A percentile compares a stretch with the other conserved stretches of the same genome.
These are phyloP conservation scores for Sergeia podlipaevii DNA, from an alignment of 208 protist genomes.

Conservation along the genomic window DNA sequence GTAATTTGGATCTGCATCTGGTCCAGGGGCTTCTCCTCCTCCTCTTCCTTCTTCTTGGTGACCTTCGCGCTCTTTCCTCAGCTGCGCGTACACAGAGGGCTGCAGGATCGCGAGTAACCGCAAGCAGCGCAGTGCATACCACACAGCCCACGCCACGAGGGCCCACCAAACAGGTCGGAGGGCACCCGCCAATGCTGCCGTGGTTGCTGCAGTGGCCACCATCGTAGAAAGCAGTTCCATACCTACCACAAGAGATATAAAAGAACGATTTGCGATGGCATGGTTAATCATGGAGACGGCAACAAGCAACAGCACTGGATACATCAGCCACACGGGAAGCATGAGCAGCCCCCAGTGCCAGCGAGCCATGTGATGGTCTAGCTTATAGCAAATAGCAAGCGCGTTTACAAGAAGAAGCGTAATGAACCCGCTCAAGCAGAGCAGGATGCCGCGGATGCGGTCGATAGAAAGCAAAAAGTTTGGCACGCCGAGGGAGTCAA, in stretches of 20 bases:
- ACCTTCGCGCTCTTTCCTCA: conserved; percentile 6
- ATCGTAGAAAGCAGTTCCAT: conserved; percentile 11
- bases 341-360: conserved; percentile 23
- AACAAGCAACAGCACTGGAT: conserved; percentile 20
- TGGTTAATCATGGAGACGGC: conserved; percentile 15
- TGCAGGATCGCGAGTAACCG: conserved; percentile 22
- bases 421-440: not conserved
- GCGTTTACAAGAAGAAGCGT: conserved; percentile 6
- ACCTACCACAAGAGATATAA: conserved; percentile 18
- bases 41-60: not conserved
- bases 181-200: conserved; percentile 32
- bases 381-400: conserved; percentile 19
- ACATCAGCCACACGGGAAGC: conserved; percentile 31
- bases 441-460: conserved; percentile 6
- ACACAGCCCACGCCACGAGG: conserved; percentile 25
- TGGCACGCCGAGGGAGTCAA: conserved; percentile 31
- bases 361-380: conserved; percentile 8
- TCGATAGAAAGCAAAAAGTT: conserved; percentile 15
- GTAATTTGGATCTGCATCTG: no score
- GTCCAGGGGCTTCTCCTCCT: no score
- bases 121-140: conserved; percentile 25
- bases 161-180: conserved; percentile 15
- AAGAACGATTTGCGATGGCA: conserved; percentile 8
- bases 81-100: conserved; percentile 26
- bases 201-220: conserved; percentile 16